phyloP scores from a whole-genome alignment of 1,284 basidiomycete species.

The Vanrija pseudolonga region DNA sequence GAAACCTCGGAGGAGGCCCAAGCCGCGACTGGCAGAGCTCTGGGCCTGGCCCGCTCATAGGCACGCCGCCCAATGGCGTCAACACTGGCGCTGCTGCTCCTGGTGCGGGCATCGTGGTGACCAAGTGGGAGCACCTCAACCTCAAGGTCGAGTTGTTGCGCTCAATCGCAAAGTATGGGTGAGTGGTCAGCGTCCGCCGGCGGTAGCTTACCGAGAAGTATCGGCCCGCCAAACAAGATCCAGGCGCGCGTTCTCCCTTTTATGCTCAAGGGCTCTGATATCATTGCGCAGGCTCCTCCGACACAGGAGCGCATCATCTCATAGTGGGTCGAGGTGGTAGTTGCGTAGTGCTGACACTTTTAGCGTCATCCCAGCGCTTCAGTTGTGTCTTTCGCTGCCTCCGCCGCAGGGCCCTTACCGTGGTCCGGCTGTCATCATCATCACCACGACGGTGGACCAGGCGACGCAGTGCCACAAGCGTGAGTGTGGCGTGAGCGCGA shows the following conservation, averaged over 20 bases:
- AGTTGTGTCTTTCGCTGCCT: slow-evolving; percentile 65
- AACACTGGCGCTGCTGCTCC: slow-evolving; percentile 53
- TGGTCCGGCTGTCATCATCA: slow-evolving; percentile 83
- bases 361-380: slow-evolving; percentile 81
- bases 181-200: slow-evolving; percentile 34
- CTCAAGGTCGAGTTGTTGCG: slow-evolving; percentile 81
- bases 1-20: not conserved
- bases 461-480: slow-evolving; percentile 91
- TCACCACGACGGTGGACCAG: slow-evolving; percentile 97
- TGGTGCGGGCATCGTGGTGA: slow-evolving; percentile 76
- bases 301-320: slow-evolving; percentile 97
- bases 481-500: slow-evolving; percentile 17
- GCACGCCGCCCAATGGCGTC: slow-evolving; percentile 2
- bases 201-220: slow-evolving; percentile 53
- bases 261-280: slow-evolving; percentile 83
- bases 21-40: slow-evolving; percentile 17
- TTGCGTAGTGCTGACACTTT: slow-evolving; percentile 8
- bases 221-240: slow-evolving; percentile 97
- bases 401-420: slow-evolving; percentile 59
- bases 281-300: slow-evolving; percentile 96
- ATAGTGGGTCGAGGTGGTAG: slow-evolving; percentile 54
- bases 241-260: slow-evolving; percentile 95
- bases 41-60: not conserved
- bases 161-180: slow-evolving; percentile 92
- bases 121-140: slow-evolving; percentile 93